phyloP scores from a whole-genome alignment of 495 filamentous ascomycete species.

The Friedmanniomyces endolithicus region DNA sequence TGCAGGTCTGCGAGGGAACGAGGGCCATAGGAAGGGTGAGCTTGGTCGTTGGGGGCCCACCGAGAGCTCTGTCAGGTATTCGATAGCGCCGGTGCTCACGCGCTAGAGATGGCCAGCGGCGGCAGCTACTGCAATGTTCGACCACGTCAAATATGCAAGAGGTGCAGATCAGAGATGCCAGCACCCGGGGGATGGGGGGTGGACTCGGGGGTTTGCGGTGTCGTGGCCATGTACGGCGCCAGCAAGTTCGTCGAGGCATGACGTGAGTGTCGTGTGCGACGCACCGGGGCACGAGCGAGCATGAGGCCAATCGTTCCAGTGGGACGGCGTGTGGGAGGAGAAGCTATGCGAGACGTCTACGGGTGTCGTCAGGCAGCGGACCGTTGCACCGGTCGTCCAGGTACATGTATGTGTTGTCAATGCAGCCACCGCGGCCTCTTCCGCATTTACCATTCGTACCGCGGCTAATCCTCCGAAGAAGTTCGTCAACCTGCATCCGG shows the following conservation, averaged over 20 bases:
- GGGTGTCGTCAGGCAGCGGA: not conserved
- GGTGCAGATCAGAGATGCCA: not conserved
- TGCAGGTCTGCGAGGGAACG: not conserved
- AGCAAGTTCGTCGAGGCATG: not conserved
- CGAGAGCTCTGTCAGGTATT: not conserved
- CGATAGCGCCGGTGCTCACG: conserved; percentile 3
- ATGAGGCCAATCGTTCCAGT: not conserved
- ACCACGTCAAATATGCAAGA: conserved; percentile 1
- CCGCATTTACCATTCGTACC: not conserved
- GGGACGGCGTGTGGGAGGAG: not conserved
- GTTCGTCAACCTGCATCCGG: not conserved
- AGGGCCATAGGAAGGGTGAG: not conserved
- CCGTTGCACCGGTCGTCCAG: too few species aligned
- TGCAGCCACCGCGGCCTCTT: not conserved
- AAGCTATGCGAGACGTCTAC: not conserved
- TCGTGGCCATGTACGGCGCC: not conserved
- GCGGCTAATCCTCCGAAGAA: not conserved
- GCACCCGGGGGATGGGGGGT: too few species aligned
- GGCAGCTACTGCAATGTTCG: not conserved
- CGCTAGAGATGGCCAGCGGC: not conserved
- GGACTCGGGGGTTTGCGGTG: not conserved
- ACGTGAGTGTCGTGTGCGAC: not conserved
- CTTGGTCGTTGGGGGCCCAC: conserved; percentile 5
- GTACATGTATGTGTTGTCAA: not conserved
- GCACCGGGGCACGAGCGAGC: not conserved